phyloP scores from a whole-genome alignment of 768 basidiomycete species.

The Dioszegia hungarica region DNA sequence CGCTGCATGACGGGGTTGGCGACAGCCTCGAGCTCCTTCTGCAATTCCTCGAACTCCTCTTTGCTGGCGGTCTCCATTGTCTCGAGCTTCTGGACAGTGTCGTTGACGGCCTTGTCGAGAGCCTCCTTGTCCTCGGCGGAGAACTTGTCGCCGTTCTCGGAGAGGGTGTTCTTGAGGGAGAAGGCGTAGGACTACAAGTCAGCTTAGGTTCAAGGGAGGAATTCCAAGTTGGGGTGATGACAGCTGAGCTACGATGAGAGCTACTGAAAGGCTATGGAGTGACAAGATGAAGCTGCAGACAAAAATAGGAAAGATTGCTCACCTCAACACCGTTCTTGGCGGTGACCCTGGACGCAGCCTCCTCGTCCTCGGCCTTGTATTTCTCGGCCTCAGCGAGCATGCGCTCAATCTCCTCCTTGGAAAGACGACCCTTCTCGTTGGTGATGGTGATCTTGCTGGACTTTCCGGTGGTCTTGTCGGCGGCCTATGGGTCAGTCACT shows the following conservation, averaged over 20 bases:
- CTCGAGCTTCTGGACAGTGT: conserved; percentile 81
- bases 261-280: no score
- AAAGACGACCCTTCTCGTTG: conserved; percentile 90
- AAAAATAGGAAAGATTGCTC: not conserved
- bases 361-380: conserved; percentile 45
- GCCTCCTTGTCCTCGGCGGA: conserved; percentile 56
- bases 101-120: conserved; percentile 83
- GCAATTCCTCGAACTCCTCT: conserved; percentile 87
- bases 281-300: not conserved
- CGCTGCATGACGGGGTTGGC: conserved; percentile 59
- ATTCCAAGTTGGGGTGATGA: no score
- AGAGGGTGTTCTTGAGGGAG: conserved; percentile 84
- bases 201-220: no score
- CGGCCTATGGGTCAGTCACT: conserved; percentile 28
- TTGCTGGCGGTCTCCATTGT: conserved; percentile 80
- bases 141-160: conserved; percentile 46
- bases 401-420: conserved; percentile 59
- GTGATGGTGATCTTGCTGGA: conserved; percentile 82
- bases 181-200: conserved; percentile 63
- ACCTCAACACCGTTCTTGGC: conserved; percentile 88
- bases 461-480: conserved; percentile 53
- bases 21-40: conserved; percentile 83
- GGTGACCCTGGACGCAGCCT: conserved; percentile 36
- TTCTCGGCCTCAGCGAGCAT: conserved; percentile 59
- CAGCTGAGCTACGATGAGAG: no score